Evolutionary conservation across 208 protist genomes (phyloP).

Genomic region (Giardia muris): DNA sequence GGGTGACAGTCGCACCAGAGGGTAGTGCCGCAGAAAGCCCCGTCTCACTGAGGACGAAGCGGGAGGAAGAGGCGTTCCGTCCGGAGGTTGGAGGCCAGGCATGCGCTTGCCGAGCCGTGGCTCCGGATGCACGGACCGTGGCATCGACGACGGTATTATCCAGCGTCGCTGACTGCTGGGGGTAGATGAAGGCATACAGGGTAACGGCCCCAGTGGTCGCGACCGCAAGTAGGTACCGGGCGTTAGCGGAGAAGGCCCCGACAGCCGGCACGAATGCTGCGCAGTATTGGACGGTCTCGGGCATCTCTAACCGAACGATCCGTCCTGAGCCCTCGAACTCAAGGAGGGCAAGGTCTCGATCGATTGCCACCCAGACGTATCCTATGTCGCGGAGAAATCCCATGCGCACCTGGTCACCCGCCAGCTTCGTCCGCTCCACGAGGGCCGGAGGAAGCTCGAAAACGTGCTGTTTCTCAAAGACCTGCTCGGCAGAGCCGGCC

Average conservation of each 20-base stretch:
- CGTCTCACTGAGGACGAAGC: background rate
- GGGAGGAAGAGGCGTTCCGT: too few relatives aligned
- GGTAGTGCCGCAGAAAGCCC: background rate
- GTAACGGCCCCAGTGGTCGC: background rate
- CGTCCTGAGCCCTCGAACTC: background rate
- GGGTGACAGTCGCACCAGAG: background rate
- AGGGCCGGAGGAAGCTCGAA: background rate
- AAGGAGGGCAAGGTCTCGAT: background rate
- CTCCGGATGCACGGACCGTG: background rate
- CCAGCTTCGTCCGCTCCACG: background rate
- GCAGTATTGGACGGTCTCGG: background rate
- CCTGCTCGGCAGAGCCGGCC: background rate
- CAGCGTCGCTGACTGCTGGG: background rate
- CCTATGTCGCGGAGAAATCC: background rate
- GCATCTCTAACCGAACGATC: background rate
- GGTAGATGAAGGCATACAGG: background rate
- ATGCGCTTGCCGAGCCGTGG: background rate
- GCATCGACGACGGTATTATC: background rate
- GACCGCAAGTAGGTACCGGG: background rate
- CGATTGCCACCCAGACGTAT: background rate
- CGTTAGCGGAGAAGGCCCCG: background rate
- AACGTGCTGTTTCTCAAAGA: background rate
- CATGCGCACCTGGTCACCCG: background rate
- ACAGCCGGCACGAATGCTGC: background rate
- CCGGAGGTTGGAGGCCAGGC: background rate